Percentiles rank a stretch among this genome's conserved stretches.
These are phyloP conservation scores for Spizellomyces punctatus DNA, from an alignment of 192 early-diverging fungal species.

Conservation along the genomic window DNA sequence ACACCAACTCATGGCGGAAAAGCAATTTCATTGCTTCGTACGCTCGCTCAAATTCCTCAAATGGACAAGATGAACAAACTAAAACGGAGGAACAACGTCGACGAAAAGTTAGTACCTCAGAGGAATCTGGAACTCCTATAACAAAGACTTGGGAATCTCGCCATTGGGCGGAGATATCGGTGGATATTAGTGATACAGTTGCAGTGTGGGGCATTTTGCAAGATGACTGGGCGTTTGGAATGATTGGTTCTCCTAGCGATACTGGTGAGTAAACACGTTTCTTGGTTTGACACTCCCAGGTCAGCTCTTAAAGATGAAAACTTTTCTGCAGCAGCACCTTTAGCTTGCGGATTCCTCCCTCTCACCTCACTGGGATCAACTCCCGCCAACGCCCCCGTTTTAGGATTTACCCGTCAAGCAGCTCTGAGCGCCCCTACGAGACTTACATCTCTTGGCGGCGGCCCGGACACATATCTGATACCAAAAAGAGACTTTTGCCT, in stretches of 20 bases:
- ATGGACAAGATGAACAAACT: too few relatives aligned
- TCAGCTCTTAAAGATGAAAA: too few relatives aligned
- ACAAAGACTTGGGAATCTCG: background rate
- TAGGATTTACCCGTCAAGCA: background rate
- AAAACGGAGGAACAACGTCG: too few relatives aligned
- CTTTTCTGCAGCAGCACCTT: too few relatives aligned
- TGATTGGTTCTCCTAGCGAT: background rate
- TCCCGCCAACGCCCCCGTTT: background rate
- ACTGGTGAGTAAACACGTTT: background rate
- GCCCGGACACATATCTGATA: background rate
- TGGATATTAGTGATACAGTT: background rate
- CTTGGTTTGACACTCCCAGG: background rate
- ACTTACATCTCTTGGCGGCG: background rate
- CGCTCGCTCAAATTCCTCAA: background rate
- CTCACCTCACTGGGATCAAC: background rate
- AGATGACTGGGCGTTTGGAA: background rate
- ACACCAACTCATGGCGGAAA: background rate
- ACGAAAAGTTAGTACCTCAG: too few relatives aligned
- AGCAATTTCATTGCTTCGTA: slow-evolving; percentile 1
- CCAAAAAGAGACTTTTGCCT: slow-evolving; percentile 26
- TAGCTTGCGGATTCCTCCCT: background rate
- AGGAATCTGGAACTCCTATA: background rate
- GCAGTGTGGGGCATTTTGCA: background rate
- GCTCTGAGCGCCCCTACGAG: background rate
- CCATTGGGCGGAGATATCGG: background rate